A percentile compares a stretch with the other conserved stretches of the same genome.
phyloP scores from a whole-genome alignment of 2,329 filamentous ascomycete species.

The Seiridium unicorne region DNA sequence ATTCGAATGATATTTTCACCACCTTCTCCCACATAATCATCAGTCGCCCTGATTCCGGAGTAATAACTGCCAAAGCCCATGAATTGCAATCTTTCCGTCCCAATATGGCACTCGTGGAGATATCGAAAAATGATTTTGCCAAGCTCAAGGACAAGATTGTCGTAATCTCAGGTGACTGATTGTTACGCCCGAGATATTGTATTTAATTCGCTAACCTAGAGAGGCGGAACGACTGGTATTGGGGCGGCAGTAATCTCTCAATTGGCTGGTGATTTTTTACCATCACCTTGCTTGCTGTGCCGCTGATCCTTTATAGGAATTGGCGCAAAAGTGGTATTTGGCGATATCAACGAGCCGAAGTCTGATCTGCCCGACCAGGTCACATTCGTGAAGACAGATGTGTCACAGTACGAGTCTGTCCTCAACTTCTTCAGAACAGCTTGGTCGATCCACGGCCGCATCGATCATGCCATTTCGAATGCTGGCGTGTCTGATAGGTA shows the following conservation, averaged over 20 bases:
- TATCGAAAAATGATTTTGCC: too few relatives aligned
- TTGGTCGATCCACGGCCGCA: neutral
- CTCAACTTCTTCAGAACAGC: neutral
- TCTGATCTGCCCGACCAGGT: neutral
- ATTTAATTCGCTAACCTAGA: slow-evolving; percentile 24
- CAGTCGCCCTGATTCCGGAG: too few relatives aligned
- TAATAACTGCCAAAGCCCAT: too few relatives aligned
- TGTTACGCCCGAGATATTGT: neutral
- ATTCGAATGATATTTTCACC: too few relatives aligned
- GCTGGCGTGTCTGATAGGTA: neutral
- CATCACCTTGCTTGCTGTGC: neutral
- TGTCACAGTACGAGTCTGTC: neutral
- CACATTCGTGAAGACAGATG: neutral
- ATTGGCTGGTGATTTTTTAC: neutral
- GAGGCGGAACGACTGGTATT: slow-evolving; percentile 9
- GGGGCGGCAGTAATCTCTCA: neutral
- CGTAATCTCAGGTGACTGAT: neutral
- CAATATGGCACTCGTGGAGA: too few relatives aligned
- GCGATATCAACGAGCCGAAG: neutral
- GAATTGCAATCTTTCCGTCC: too few relatives aligned
- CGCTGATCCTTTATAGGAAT: neutral
- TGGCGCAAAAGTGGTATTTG: neutral
- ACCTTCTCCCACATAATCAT: too few relatives aligned
- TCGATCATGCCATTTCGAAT: neutral
- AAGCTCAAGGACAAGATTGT: slow-evolving; percentile 22